These are phyloP conservation scores for Euphorbia celastroides DNA, from an alignment of 441 rosid species.

Conservation along the genomic window DNA sequence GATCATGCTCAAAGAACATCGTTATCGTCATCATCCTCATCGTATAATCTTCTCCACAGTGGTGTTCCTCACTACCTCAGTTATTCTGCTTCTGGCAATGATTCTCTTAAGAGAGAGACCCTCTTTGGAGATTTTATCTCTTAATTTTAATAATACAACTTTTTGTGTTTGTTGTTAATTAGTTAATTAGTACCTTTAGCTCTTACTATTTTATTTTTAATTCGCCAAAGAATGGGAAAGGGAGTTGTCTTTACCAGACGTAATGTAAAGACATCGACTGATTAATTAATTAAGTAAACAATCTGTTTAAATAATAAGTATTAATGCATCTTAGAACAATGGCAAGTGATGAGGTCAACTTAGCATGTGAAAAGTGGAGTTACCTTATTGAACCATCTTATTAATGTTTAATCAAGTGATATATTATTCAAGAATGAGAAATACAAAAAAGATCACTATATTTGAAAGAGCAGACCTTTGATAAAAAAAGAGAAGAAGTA, in stretches of 20 bases:
- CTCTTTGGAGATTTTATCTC: constrained; percentile 44
- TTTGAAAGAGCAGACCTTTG: no score
- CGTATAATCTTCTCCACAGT: constrained; percentile 28
- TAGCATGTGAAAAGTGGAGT: constrained; percentile 36
- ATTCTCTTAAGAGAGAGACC: constrained; percentile 67
- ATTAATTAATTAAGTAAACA: background rate
- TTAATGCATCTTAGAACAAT: constrained; percentile 15
- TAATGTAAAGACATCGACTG: background rate
- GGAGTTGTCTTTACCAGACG: background rate
- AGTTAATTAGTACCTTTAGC: background rate
- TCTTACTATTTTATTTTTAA: no score
- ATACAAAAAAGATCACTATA: no score
- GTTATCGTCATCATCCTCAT: constrained; percentile 11
- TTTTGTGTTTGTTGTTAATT: background rate
- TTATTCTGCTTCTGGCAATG: constrained; percentile 47
- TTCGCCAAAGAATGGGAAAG: background rate
- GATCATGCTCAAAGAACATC: constrained; percentile 36
- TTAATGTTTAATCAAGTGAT: constrained; percentile 4
- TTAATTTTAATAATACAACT: background rate
- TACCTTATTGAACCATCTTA: constrained; percentile 14
- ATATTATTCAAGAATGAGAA: no score
- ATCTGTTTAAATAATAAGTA: background rate
- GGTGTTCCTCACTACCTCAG: constrained; percentile 38
- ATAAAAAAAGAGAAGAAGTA: no score
- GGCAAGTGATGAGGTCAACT: constrained; percentile 37